A percentile compares a stretch with the other conserved stretches of the same genome.
Conservation (phyloP, 2,329 filamentous ascomycete species). For the Botrytis byssoidea region DNA sequence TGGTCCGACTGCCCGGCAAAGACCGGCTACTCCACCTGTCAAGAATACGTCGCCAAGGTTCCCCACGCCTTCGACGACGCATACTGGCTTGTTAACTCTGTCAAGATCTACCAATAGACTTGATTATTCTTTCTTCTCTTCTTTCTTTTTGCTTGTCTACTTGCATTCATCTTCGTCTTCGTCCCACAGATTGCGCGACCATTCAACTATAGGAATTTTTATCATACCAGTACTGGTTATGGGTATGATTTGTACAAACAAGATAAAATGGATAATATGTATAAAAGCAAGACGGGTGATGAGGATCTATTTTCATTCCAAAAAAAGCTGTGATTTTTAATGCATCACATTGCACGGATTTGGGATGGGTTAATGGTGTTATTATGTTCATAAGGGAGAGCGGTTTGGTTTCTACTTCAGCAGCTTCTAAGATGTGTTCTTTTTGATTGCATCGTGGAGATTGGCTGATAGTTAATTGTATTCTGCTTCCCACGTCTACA, state of each 20-base stretch:
- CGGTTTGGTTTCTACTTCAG: not conserved
- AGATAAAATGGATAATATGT: not conserved
- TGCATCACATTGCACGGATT: not conserved
- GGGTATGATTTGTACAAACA: not conserved
- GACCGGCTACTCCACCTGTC: constrained; percentile 67
- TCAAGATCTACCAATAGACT: constrained; percentile 58
- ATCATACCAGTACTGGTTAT: not conserved
- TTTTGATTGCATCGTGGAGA: not conserved
- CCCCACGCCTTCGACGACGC: constrained; percentile 68
- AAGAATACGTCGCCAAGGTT: constrained; percentile 69
- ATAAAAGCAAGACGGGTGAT: not conserved
- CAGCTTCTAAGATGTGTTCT: not conserved
- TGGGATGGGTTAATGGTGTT: not conserved
- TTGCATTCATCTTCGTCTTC: not conserved
- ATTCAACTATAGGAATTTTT: no score
- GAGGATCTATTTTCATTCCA: not conserved
- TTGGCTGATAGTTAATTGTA: not conserved
- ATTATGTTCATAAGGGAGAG: not conserved
- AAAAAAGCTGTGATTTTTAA: not conserved
- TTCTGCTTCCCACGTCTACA: not conserved
- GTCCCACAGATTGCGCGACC: no score
- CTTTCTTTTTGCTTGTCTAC: not conserved
- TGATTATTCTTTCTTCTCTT: not conserved
- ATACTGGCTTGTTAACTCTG: constrained; percentile 74
- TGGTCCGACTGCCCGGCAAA: constrained; percentile 49